These are phyloP conservation scores for Rutstroemia sp. DNA, from an alignment of 2,329 filamentous ascomycete species.

Conservation along the genomic window DNA sequence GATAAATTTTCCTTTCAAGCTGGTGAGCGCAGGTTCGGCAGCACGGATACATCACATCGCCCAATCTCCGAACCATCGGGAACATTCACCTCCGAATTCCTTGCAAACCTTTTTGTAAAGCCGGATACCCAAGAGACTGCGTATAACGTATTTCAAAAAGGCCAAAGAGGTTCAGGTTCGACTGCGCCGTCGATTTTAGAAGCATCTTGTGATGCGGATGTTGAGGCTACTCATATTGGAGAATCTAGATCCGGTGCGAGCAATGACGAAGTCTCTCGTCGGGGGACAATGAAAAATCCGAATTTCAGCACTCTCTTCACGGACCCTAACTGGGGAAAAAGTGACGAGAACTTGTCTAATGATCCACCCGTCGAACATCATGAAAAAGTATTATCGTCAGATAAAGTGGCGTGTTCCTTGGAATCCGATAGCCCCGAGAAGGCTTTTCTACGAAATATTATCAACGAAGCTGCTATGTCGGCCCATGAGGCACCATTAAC, in stretches of 20 bases:
- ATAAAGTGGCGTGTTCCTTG: too few species aligned
- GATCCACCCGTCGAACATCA: not conserved
- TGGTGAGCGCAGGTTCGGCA: not conserved
- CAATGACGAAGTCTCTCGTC: not conserved
- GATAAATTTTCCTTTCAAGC: not conserved
- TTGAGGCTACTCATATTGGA: not conserved
- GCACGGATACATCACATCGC: not conserved
- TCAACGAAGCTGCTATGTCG: too few species aligned
- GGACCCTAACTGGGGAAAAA: slow-evolving; percentile 4
- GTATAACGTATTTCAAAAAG: not conserved
- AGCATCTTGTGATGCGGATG: not conserved
- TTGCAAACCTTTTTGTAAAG: not conserved
- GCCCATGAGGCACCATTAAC: too few species aligned
- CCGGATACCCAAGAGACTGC: not conserved
- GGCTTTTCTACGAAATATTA: too few species aligned
- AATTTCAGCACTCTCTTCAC: slow-evolving; percentile 9
- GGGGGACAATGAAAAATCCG: not conserved
- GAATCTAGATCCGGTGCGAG: not conserved
- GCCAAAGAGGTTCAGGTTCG: not conserved
- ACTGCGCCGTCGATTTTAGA: not conserved
- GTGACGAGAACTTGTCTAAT: not conserved
- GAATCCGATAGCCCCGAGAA: too few species aligned
- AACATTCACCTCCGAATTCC: not conserved
- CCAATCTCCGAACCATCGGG: not conserved
- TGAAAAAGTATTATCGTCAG: too few species aligned